Conservation (phyloP, 345 rosid species). For the Murraya koenigii region DNA sequence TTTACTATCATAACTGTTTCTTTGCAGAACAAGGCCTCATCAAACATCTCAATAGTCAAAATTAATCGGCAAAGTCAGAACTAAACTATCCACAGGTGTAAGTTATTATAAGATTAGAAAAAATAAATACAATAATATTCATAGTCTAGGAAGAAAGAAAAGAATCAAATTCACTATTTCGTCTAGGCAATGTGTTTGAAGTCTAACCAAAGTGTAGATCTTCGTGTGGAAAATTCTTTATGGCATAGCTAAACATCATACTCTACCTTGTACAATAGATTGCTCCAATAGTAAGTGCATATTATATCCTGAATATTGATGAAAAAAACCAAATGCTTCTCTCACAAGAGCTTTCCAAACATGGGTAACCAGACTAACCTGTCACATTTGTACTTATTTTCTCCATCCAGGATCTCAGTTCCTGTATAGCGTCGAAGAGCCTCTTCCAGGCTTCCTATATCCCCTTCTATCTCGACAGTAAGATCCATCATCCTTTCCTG, state of each 20-base stretch:
- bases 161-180: background rate
- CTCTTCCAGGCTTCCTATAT: conserved; percentile 80
- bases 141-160: background rate
- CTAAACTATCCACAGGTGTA: too few species aligned
- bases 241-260: background rate
- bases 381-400: conserved; percentile 86
- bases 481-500: conserved; percentile 98
- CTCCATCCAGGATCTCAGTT: conserved; percentile 93
- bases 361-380: conserved; percentile 49
- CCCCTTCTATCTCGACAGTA: conserved; percentile 94
- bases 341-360: background rate
- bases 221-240: background rate
- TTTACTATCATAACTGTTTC: too few species aligned
- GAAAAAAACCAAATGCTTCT: background rate
- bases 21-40: too few species aligned
- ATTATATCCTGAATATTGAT: background rate
- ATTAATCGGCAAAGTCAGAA: too few species aligned
- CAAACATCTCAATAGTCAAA: too few species aligned
- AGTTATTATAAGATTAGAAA: too few species aligned
- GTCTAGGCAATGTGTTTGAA: background rate
- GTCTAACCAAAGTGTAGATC: background rate
- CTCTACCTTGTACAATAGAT: background rate
- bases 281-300: background rate
- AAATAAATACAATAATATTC: too few species aligned
- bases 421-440: conserved; percentile 79